Evolutionary conservation across 192 early-diverging fungal species (phyloP).

Genomic region (Linnemannia exigua): DNA sequence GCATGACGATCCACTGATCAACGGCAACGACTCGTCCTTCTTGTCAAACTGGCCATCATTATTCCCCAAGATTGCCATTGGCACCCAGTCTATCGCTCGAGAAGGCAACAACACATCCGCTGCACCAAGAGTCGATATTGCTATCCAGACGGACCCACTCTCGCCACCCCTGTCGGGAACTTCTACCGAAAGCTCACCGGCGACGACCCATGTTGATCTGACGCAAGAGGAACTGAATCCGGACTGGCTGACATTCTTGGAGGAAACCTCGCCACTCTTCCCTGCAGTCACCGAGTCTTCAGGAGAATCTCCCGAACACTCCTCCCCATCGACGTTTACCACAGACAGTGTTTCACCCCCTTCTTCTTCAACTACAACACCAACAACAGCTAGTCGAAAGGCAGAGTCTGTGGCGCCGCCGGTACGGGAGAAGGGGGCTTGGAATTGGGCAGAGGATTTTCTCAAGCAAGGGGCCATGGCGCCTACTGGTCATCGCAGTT

Average conservation of each 20-base stretch:
- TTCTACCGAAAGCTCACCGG: slow-evolving; percentile 5
- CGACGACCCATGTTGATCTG: background rate
- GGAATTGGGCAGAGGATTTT: slow-evolving; percentile 29
- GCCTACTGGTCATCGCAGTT: slow-evolving; percentile 26
- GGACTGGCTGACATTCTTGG: slow-evolving; percentile 43
- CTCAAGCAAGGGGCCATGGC: slow-evolving; percentile 16
- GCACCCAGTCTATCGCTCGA: background rate
- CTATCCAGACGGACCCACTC: slow-evolving; percentile 1
- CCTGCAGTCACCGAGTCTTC: background rate
- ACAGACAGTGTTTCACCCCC: background rate
- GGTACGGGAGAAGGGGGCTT: background rate
- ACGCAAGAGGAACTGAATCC: slow-evolving; percentile 21
- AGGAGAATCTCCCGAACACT: background rate
- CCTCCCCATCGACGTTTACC: background rate
- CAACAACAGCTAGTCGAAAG: background rate
- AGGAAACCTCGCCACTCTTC: slow-evolving; percentile 39
- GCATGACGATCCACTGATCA: slow-evolving; percentile 26
- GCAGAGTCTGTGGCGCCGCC: background rate
- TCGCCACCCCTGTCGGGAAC: background rate
- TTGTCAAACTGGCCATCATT: slow-evolving; percentile 25
- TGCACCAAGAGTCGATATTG: slow-evolving; percentile 11
- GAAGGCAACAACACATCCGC: background rate
- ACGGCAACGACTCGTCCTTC: slow-evolving; percentile 15
- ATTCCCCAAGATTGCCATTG: slow-evolving; percentile 9
- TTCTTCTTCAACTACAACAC: background rate